Conservation (phyloP, 2,329 filamentous ascomycete species). For the Cadophora sp. region DNA sequence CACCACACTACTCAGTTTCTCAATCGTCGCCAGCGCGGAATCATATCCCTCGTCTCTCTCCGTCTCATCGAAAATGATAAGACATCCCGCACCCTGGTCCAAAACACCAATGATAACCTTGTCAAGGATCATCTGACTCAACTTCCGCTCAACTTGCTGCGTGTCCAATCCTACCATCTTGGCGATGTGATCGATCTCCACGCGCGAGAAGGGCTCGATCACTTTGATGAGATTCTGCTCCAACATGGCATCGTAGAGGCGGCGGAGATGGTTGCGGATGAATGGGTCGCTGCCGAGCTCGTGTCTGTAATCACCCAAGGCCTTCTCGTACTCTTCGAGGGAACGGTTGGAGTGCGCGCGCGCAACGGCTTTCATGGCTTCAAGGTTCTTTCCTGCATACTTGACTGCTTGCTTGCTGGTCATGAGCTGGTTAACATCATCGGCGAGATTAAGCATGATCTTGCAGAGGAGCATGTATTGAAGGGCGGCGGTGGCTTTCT, state of each 20-base stretch:
- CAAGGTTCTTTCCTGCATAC: conserved; percentile 93
- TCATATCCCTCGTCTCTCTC: conserved; percentile 94
- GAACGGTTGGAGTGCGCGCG: conserved; percentile 95
- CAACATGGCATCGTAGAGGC: conserved; percentile 97
- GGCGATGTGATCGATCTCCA: conserved; percentile 96
- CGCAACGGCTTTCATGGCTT: conserved; percentile 99
- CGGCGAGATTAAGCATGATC: conserved; percentile 97
- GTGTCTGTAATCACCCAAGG: conserved; percentile 87
- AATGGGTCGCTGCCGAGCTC: conserved; percentile 95
- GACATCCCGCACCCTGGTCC: conserved; percentile 95
- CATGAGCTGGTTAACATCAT: conserved; percentile 96
- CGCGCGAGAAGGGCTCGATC: conserved; percentile 96
- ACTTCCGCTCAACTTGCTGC: conserved; percentile 95
- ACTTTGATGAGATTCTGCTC: conserved; percentile 99
- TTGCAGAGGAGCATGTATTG: conserved; percentile 99
- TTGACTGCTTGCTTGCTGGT: conserved; percentile 95
- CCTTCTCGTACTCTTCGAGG: conserved; percentile 95
- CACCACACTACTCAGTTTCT: conserved; percentile 96
- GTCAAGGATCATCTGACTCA: conserved; percentile 99
- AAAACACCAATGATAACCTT: conserved; percentile 98
- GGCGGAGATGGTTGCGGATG: conserved; percentile 94
- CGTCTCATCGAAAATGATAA: conserved; percentile 97
- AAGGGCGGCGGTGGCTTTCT: conserved; percentile 92
- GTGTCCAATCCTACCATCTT: conserved; percentile 98
- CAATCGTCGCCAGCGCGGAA: conserved; percentile 90